Conservation (phyloP, 2,329 filamentous ascomycete species). For the Salinomyces thailandicus region DNA sequence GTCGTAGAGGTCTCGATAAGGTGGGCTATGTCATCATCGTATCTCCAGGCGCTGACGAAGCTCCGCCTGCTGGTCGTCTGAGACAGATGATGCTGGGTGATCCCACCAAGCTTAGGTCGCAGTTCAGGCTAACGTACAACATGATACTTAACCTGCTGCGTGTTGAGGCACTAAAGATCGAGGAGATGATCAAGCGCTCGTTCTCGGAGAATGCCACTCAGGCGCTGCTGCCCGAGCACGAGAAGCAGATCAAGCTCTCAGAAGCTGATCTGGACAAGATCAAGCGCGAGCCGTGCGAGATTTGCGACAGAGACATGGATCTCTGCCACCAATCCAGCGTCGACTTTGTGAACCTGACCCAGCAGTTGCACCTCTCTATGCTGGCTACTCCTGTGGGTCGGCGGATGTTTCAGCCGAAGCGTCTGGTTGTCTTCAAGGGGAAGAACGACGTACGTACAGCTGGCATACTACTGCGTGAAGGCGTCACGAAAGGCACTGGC, state of each 20-base stretch:
- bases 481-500: slow-evolving; percentile 49
- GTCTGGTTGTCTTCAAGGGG: slow-evolving; percentile 69
- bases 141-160: slow-evolving; percentile 96
- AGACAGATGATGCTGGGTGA: slow-evolving; percentile 93
- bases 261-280: slow-evolving; percentile 87
- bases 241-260: slow-evolving; percentile 84
- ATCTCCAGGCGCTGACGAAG: slow-evolving; percentile 67
- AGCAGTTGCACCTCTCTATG: slow-evolving; percentile 66
- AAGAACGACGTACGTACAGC: slow-evolving; percentile 71
- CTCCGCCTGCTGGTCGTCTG: slow-evolving; percentile 71
- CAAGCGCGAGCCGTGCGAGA: slow-evolving; percentile 70
- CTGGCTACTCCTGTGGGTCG: slow-evolving; percentile 73
- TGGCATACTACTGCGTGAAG: slow-evolving; percentile 70
- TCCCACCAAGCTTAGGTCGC: slow-evolving; percentile 86
- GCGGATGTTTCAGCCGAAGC: slow-evolving; percentile 63
- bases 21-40: slow-evolving; percentile 95
- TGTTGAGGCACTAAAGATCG: slow-evolving; percentile 93
- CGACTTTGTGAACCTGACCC: slow-evolving; percentile 67
- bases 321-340: slow-evolving; percentile 72
- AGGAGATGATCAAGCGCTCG: slow-evolving; percentile 99
- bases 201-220: slow-evolving; percentile 98
- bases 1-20: slow-evolving; percentile 80
- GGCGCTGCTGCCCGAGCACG: slow-evolving; percentile 83
- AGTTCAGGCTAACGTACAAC: slow-evolving; percentile 96
- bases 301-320: slow-evolving; percentile 73